Evolutionary conservation across 495 filamentous ascomycete species (phyloP), one percentile per base, ranked within the genome.

Genomic region (Diplogelasinospora grovesii): DNA sequence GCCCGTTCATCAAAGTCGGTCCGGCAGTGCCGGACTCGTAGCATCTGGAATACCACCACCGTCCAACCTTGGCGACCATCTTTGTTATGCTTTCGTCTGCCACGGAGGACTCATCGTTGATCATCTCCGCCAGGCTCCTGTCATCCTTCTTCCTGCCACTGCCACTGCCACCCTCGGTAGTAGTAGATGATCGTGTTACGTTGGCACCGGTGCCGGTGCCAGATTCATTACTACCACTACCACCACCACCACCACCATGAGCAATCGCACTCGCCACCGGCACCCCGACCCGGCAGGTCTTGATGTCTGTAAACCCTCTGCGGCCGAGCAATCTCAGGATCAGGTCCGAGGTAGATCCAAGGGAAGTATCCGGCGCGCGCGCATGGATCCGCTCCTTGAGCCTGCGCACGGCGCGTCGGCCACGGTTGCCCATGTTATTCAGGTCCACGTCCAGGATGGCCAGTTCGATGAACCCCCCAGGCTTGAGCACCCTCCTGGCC

Each of bases 41-140:
- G 68, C 88, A 95, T 36, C 82, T 74, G 4, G 77, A 83, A 61
- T 95, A 96, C 92, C 93, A 97, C 88, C 89, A 98, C 26, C 93
- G 71, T 11, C 92, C 93, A 6, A 98, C 90, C 45, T 78, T 81
- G 14, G 89, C 79, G 14, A 97, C 88, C 68, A 94, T 93, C 53
- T 87, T 89, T 3, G 86, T 84, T 50, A 96, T 93, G 38, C 77
- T 81, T 49, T 86, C 82, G 53, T 93, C 86, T 21, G 66, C 75
- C 5, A 77, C 73, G 14, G 70, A 68, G 3, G 75, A 66, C 18
- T 76, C 69, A 41, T 83, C 80, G 38, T 73, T 77, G 47, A 87
- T 78, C 55, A 88, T 72, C 49, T 89, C 83, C 5, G 75, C 75
- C 2, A 87, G 68, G 22, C 77, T 82, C 14, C 74, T 62, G 33